Conservation (phyloP, 768 basidiomycete species). For the Coprinopsis strossmayeri region DNA sequence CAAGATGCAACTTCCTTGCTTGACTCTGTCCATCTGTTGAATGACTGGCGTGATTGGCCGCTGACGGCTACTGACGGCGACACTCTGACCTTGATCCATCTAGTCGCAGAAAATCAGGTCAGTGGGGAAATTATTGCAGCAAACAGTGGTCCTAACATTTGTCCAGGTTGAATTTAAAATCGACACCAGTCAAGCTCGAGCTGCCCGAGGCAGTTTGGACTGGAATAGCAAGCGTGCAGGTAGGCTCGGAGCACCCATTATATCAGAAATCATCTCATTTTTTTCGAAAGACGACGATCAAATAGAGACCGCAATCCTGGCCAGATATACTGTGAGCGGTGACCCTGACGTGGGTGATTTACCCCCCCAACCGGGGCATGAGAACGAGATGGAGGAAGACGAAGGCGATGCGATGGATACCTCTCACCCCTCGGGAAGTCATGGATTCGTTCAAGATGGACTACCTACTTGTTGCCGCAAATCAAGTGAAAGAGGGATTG, state of each 20-base stretch:
- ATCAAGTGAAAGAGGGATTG: conserved; percentile 23
- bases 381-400: background rate
- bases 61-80: conserved; percentile 77
- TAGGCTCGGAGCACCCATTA: conserved; percentile 29
- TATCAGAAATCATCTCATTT: too few species aligned
- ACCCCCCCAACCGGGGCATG: conserved; percentile 11
- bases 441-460: conserved; percentile 39
- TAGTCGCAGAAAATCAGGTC: conserved; percentile 81
- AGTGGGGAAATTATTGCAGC: conserved; percentile 6
- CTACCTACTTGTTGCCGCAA: conserved; percentile 42
- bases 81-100: conserved; percentile 63
- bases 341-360: conserved; percentile 9
- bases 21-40: conserved; percentile 49
- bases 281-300: conserved; percentile 84
- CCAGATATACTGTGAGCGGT: conserved; percentile 31
- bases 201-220: conserved; percentile 51
- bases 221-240: conserved; percentile 91
- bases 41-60: conserved; percentile 72
- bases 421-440: conserved; percentile 18
- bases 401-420: conserved; percentile 1
- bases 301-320: conserved; percentile 62
- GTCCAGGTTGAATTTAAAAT: conserved; percentile 65
- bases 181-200: conserved; percentile 56
- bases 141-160: background rate
- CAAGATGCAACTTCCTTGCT: conserved; percentile 60